phyloP scores from a whole-genome alignment of 805 yeast genomes.

The Wickerhamomyces strasburgensis region DNA sequence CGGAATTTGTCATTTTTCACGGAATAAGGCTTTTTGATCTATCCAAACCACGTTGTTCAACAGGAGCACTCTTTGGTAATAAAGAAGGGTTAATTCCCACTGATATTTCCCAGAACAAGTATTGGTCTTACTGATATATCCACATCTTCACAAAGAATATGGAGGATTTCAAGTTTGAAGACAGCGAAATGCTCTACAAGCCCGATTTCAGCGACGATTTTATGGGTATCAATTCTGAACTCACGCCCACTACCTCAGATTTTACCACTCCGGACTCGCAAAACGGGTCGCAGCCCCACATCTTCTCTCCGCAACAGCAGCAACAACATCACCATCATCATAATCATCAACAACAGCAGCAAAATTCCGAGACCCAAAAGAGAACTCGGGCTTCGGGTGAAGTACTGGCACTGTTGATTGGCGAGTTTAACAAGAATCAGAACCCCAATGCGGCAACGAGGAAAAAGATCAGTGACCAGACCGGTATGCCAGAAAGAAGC shows the following conservation, averaged over 20 bases:
- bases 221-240: constrained; percentile 9
- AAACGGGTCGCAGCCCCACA: neutral
- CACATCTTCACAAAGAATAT: constrained; percentile 4
- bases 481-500: constrained; percentile 82
- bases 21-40: too few relatives aligned
- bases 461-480: constrained; percentile 60
- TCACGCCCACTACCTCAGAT: neutral
- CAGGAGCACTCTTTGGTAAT: too few relatives aligned
- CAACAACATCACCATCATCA: constrained; percentile 5
- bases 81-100: too few relatives aligned
- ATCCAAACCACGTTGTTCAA: too few relatives aligned
- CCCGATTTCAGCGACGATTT: constrained; percentile 12
- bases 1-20: too few relatives aligned
- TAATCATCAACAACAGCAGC: constrained; percentile 8
- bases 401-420: constrained; percentile 60
- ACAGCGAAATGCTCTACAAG: constrained; percentile 11
- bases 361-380: constrained; percentile 31
- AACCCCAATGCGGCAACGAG: constrained; percentile 73
- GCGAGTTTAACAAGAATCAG: constrained; percentile 66
- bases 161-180: constrained; percentile 15
- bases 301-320: constrained; percentile 2
- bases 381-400: constrained; percentile 79
- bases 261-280: neutral
- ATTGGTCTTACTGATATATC: too few relatives aligned
- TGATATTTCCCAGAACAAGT: too few relatives aligned